Conservation (phyloP, 768 basidiomycete species). For the Calocybe cyanea region DNA sequence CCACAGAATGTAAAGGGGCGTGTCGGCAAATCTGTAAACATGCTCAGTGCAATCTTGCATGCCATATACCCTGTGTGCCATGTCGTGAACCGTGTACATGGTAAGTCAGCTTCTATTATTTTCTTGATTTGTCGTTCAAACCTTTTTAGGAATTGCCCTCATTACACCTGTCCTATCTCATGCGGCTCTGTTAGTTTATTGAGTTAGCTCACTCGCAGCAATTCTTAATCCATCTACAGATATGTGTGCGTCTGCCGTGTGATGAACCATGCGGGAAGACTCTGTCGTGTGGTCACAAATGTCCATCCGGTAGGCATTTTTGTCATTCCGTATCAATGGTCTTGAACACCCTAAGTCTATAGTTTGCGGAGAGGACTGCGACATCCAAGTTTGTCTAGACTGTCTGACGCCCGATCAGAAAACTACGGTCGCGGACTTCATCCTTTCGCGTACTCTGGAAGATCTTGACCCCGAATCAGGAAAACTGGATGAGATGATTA, state of each 20-base stretch:
- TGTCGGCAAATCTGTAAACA: slow-evolving; percentile 58
- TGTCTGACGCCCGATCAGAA: slow-evolving; percentile 41
- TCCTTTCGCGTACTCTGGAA: slow-evolving; percentile 45
- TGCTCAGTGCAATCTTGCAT: slow-evolving; percentile 41
- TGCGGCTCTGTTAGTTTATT: slow-evolving; percentile 63
- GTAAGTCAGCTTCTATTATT: slow-evolving; percentile 20
- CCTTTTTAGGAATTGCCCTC: slow-evolving; percentile 45
- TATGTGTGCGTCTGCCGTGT: slow-evolving; percentile 65
- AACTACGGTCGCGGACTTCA: slow-evolving; percentile 52
- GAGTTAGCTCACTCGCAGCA: neutral
- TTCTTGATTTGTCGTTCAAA: too few relatives aligned
- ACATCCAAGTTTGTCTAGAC: slow-evolving; percentile 45
- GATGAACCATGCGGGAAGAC: slow-evolving; percentile 46
- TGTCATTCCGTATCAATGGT: neutral
- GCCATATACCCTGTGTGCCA: slow-evolving; percentile 54
- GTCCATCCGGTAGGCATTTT: slow-evolving; percentile 54
- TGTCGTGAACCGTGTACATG: slow-evolving; percentile 63
- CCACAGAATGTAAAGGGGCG: slow-evolving; percentile 35
- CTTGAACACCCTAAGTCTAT: slow-evolving; percentile 2
- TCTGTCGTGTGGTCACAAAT: slow-evolving; percentile 58
- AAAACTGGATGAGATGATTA: slow-evolving; percentile 46
- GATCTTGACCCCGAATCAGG: slow-evolving; percentile 41
- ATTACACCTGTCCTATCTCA: slow-evolving; percentile 53
- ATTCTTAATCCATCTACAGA: slow-evolving; percentile 28
- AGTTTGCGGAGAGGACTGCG: slow-evolving; percentile 71